Evolutionary conservation across 768 basidiomycete species (phyloP), one percentile per base, ranked within the genome.

Genomic region (Clavaria fumosa): DNA sequence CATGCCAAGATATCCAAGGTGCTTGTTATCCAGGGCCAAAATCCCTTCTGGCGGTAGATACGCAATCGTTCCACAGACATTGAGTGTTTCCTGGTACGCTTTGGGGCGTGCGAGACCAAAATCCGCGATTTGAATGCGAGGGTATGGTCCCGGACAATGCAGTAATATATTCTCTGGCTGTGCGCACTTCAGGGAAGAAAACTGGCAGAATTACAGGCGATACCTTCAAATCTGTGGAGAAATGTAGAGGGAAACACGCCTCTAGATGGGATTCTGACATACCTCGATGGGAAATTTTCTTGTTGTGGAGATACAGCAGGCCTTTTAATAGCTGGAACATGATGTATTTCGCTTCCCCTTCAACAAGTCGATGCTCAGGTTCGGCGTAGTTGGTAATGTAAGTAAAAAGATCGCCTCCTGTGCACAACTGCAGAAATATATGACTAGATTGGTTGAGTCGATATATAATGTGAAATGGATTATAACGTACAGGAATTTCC

Each of bases 41-140:
- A 89, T 71, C 7, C 82, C 85, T 55, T 89, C 85, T 0, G 84
- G 84, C 5, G 84, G 83, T 11, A 89, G 62, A 54, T 88, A 89
- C 1, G 80, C 76, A 14, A 88, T 72, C 0, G 85, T 88, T n/a
- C 85, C 85, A 42, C 79, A 85, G 30, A 84, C 84, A 45, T 84
- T 84, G 49, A 83, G 63, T 0, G 85, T 88, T 50, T 79, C 76
- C 63, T 86, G 77, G 48, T 76, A 75, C 2, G 83, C 74, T 46
- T 74, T 75, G 5, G 74, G 72, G 12, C 83, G 73, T 7, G 85
- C 85, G 12, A 86, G 70, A 6, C 85, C 85, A 50, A 89, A 89
- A 54, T 89, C 85, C 14, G 85, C 85, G 26, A 89, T 77, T 35
- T 83, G 65, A 27, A 89, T 74, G 27, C 78, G 79, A 35, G 85